phyloP scores from a whole-genome alignment of 108 stramenopile species.

The Skeletonema tropicum region DNA sequence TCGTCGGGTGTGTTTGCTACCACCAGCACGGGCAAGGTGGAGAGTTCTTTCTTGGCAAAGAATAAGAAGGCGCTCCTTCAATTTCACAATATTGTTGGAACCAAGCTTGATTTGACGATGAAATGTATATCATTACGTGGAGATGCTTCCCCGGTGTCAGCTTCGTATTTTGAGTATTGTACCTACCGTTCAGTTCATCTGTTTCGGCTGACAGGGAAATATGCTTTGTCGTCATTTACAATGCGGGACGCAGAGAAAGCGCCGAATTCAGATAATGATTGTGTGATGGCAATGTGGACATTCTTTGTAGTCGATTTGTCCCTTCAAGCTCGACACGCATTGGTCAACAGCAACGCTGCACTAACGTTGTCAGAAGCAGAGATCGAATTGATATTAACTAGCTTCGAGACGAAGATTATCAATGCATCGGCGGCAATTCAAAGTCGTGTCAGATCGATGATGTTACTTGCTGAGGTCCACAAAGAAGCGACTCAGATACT shows the following conservation, averaged over 20 bases:
- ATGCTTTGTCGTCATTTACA: background rate
- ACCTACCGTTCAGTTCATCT: conserved; percentile 31
- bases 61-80: conserved; percentile 20
- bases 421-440: conserved; percentile 23
- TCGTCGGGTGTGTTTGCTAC: background rate
- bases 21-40: background rate
- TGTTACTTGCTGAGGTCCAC: conserved; percentile 29
- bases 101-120: conserved; percentile 22
- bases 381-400: background rate
- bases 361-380: background rate
- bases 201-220: conserved; percentile 28
- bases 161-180: conserved; percentile 47
- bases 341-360: background rate
- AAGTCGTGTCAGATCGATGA: conserved; percentile 34
- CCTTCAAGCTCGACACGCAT: background rate
- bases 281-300: conserved; percentile 5
- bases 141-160: conserved; percentile 1
- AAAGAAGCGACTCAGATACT: conserved; percentile 36
- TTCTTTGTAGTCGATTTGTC: background rate
- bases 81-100: conserved; percentile 34
- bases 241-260: background rate
- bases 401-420: background rate
- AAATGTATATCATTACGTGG: background rate
- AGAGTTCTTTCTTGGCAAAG: background rate
- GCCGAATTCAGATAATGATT: background rate